These are phyloP conservation scores for Syzygium malaccense DNA, from an alignment of 441 rosid species.

Conservation along the genomic window DNA sequence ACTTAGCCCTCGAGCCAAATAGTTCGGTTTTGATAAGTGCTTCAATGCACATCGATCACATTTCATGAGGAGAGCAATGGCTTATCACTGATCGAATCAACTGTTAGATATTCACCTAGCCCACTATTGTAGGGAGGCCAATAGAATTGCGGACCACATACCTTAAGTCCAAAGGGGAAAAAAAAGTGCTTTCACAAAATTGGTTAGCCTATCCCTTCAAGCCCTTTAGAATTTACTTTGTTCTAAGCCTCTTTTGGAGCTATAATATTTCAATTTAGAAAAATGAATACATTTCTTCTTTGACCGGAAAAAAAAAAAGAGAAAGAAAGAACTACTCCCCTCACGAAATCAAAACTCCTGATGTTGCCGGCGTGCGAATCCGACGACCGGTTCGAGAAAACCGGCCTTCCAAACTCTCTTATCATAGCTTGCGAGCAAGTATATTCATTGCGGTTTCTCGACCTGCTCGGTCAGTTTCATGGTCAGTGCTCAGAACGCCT, in stretches of 20 bases:
- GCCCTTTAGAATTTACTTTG: rapidly evolving
- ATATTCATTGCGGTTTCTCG: background rate
- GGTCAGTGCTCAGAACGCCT: background rate
- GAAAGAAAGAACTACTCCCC: background rate
- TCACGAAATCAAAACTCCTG: background rate
- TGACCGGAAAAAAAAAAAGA: background rate
- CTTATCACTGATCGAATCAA: no score
- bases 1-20: background rate
- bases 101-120: rapidly evolving
- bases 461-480: rapidly evolving
- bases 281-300: background rate
- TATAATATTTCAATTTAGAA: rapidly evolving
- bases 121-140: rapidly evolving
- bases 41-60: background rate
- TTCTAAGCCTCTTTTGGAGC: rapidly evolving
- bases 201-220: no score
- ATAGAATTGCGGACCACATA: background rate
- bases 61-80: background rate
- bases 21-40: background rate
- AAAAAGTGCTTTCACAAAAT: no score
- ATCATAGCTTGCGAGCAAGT: background rate
- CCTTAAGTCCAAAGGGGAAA: background rate
- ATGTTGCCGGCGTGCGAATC: background rate
- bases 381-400: background rate
- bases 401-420: background rate